Evolutionary conservation across 169 alveolate species (phyloP), one percentile per base, ranked within the genome.

Genomic region (Plasmodium ovale): DNA sequence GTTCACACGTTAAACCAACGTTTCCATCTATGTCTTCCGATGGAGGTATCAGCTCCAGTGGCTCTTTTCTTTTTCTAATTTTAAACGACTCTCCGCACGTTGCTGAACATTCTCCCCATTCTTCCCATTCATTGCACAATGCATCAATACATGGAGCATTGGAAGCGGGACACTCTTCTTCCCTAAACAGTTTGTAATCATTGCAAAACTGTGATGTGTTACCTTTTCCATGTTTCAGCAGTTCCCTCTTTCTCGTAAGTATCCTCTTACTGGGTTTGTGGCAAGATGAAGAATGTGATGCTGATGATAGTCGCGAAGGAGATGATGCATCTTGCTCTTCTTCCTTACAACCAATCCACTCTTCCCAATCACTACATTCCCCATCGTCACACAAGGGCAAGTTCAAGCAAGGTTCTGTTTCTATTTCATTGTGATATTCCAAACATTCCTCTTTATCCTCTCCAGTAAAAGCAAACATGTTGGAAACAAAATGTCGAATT

Each of bases 121-220:
- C 88, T 42, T 77, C 88, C 88, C 88, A 77, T 51, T 77, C 88
- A 67, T 77, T 77, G 47, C 88, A 77, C 54, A 77, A 35, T 16
- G 88, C 88, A 51, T 77, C 60, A 37, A 42, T 64, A 39, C 88
- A 77, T 33, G 74, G 65, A n/a, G 68, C 27, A 42, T 53, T 68
- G 21, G 37, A 12, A 54, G n/a, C 54, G 16, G 88, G 77, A 39
- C 88, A 77, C 23, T 77, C 88, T 62, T 77, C 88, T 62, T 77
- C 88, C 62, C 77, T 77, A 49, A 77, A 77, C 9, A 77, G 29
- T 5, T 42, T 42, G 37, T 60, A 77, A 56, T 77, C 88, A 37
- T 67, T 77, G 37, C 88, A 77, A 62, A 64, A 16, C n/a, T 59
- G 16, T 3, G 88, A 60, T 53, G 68, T 62, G 16, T 12, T 44